These are phyloP conservation scores for Microcos paniculata DNA, from an alignment of 345 rosid genomes.

Conservation along the genomic window DNA sequence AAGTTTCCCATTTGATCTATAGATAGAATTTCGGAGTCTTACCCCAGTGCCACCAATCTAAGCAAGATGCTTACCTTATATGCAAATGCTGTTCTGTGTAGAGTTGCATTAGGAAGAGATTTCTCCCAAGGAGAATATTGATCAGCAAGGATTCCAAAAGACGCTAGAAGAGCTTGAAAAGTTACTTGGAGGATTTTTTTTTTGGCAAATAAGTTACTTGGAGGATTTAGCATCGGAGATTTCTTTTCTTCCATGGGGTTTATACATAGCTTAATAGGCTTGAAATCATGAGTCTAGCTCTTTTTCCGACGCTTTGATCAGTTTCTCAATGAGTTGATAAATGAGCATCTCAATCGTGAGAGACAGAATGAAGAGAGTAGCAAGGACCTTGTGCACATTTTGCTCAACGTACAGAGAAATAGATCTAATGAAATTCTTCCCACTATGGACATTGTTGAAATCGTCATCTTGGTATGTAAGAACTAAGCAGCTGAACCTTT, in stretches of 20 bases:
- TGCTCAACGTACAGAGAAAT: constrained; percentile 31
- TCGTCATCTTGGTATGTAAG: constrained; percentile 42
- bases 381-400: constrained; percentile 35
- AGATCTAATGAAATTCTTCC: constrained; percentile 30
- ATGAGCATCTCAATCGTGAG: constrained; percentile 27
- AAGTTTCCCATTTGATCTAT: constrained; percentile 35
- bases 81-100: constrained; percentile 37
- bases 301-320: constrained; percentile 30
- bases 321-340: constrained; percentile 33
- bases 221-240: constrained; percentile 35
- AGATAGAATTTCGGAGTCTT: constrained; percentile 30
- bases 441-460: constrained; percentile 40
- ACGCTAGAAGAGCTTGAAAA: constrained; percentile 29
- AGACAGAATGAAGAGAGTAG: constrained; percentile 14
- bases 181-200: constrained; percentile 37
- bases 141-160: constrained; percentile 37
- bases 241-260: constrained; percentile 47
- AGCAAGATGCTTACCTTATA: constrained; percentile 27
- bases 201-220: constrained; percentile 38
- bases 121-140: constrained; percentile 32
- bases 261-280: constrained; percentile 35
- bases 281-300: constrained; percentile 30
- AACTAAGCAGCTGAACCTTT: not conserved
- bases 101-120: constrained; percentile 34
- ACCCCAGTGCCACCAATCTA: constrained; percentile 26